A percentile compares a stretch with the other conserved stretches of the same genome.
These are phyloP conservation scores for Cerioporus squamosus DNA, from an alignment of 1,284 basidiomycete genomes.

Conservation along the genomic window DNA sequence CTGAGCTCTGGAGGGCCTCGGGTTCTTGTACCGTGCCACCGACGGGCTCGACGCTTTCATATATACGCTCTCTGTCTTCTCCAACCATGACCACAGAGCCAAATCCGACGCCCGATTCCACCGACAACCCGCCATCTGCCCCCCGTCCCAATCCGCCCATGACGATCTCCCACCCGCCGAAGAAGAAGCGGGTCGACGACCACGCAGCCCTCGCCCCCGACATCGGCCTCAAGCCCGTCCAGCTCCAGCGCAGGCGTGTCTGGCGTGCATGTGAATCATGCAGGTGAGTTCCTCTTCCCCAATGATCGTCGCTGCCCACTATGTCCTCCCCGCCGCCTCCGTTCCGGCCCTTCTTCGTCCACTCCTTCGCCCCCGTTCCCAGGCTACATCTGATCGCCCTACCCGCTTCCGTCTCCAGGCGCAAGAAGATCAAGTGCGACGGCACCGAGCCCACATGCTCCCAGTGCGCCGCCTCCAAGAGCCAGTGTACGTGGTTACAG, in stretches of 20 bases:
- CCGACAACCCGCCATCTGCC: constrained; percentile 32
- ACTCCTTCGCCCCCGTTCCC: constrained; percentile 6
- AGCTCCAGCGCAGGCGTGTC: constrained; percentile 75
- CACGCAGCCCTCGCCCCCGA: constrained; percentile 58
- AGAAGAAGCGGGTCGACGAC: constrained; percentile 74
- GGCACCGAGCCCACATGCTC: constrained; percentile 84
- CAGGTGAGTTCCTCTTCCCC: constrained; percentile 51
- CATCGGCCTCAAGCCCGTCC: constrained; percentile 66
- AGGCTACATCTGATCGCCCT: constrained; percentile 15
- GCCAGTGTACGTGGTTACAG: constrained; percentile 83
- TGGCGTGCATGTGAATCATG: constrained; percentile 87
- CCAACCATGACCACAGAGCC: constrained; percentile 54
- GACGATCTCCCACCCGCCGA: constrained; percentile 57
- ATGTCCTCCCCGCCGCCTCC: constrained; percentile 10
- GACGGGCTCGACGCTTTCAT: constrained; percentile 19
- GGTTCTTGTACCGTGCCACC: constrained; percentile 6
- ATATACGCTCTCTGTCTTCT: constrained; percentile 30
- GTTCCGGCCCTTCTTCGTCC: constrained; percentile 9
- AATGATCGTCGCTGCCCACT: constrained; percentile 25
- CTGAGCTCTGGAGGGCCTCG: neutral
- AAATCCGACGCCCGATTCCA: constrained; percentile 49
- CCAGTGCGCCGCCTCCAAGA: constrained; percentile 72
- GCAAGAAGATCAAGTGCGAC: constrained; percentile 91
- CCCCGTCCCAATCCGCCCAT: constrained; percentile 36
- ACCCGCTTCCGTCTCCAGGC: constrained; percentile 43